Conservation (phyloP, 495 filamentous ascomycete genomes). For the Stereocaulon alpinum region DNA sequence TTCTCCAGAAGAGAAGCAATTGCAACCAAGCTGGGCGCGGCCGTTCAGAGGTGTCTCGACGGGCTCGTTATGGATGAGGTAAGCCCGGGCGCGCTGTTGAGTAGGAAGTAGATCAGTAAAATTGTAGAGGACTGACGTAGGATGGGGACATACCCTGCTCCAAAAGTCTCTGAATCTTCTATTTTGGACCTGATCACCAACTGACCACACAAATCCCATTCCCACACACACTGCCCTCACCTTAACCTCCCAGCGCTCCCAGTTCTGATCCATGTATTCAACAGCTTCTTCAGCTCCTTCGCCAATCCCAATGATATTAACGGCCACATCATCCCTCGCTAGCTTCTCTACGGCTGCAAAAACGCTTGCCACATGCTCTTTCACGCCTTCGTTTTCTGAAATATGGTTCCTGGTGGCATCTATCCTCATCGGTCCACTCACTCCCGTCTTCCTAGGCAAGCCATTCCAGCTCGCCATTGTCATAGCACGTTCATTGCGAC, state of each 20-base stretch:
- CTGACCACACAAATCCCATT: conserved; percentile 28
- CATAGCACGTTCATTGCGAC: conserved; percentile 43
- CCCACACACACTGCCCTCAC: conserved; percentile 34
- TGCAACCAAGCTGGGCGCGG: conserved; percentile 31
- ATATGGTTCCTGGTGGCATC: conserved; percentile 44
- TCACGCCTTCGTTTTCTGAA: conserved; percentile 37
- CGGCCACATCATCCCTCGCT: conserved; percentile 33
- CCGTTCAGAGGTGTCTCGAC: conserved; percentile 40
- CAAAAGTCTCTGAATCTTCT: conserved; percentile 37
- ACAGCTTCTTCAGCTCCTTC: conserved; percentile 46
- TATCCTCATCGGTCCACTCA: conserved; percentile 32
- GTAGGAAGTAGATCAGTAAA: not conserved
- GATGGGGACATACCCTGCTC: conserved; percentile 33
- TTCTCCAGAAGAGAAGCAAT: conserved; percentile 40
- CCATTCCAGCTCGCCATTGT: conserved; percentile 41
- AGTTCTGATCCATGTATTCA: conserved; percentile 46
- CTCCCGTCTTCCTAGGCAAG: conserved; percentile 45
- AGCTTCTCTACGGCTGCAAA: conserved; percentile 49
- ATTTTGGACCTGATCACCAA: conserved; percentile 24
- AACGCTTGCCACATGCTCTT: conserved; percentile 51
- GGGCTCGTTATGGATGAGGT: conserved; percentile 40
- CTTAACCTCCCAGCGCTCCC: conserved; percentile 34
- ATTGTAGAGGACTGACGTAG: not conserved
- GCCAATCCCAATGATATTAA: conserved; percentile 57
- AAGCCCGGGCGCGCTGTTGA: conserved; percentile 49